Conservation (phyloP, 768 basidiomycete genomes). For the Chalciporus piperatus region DNA sequence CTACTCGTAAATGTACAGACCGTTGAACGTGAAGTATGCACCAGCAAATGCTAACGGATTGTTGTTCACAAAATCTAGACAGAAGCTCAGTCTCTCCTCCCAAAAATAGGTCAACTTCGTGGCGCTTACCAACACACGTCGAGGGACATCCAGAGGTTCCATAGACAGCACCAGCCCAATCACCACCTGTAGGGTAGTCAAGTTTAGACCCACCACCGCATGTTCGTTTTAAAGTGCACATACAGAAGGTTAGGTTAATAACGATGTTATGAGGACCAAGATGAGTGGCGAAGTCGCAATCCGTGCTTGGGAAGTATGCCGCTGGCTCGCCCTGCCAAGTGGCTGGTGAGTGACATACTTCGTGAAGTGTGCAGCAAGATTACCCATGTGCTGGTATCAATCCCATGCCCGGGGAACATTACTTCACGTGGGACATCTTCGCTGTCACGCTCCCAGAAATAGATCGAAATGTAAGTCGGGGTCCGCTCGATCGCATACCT, state of each 20-base stretch:
- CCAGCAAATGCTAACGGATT: slow-evolving; percentile 20
- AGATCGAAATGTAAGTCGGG: slow-evolving; percentile 33
- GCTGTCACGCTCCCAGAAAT: slow-evolving; percentile 36
- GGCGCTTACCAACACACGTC: slow-evolving; percentile 21
- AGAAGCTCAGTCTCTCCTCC: slow-evolving; percentile 19
- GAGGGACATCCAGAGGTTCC: slow-evolving; percentile 21
- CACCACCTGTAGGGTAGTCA: slow-evolving; percentile 13
- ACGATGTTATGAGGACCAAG: slow-evolving; percentile 56
- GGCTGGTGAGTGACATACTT: neutral
- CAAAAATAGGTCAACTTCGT: neutral
- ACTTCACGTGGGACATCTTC: slow-evolving; percentile 33
- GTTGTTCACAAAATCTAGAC: slow-evolving; percentile 42
- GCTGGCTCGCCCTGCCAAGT: slow-evolving; percentile 49
- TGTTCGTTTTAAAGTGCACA: neutral
- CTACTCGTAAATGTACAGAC: slow-evolving; percentile 7
- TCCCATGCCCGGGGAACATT: slow-evolving; percentile 12
- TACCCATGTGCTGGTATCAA: slow-evolving; percentile 21
- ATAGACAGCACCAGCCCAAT: slow-evolving; percentile 25
- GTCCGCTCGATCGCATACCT: slow-evolving; percentile 36
- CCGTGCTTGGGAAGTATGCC: slow-evolving; percentile 59
- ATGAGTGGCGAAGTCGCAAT: slow-evolving; percentile 53
- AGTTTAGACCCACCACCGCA: slow-evolving; percentile 6
- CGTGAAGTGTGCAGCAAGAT: neutral
- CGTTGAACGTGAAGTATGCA: neutral
- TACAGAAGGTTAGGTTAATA: slow-evolving; percentile 13